These are phyloP conservation scores for Albifimbria verrucaria DNA, from an alignment of 2,329 filamentous ascomycete species.

Conservation along the genomic window DNA sequence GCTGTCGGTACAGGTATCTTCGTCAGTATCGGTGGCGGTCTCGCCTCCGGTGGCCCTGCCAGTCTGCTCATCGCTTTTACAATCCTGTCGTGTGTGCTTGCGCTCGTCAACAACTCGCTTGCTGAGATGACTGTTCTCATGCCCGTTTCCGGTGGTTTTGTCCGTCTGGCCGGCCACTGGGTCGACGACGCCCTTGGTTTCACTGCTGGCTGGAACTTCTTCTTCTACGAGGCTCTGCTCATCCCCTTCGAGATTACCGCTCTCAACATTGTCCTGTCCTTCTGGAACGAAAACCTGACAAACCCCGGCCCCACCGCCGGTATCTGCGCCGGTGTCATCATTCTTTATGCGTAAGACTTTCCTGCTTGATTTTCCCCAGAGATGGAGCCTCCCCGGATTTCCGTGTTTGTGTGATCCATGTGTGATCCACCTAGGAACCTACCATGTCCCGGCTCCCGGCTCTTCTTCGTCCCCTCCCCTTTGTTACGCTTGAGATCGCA, in stretches of 20 bases:
- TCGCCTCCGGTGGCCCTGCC: slow-evolving; percentile 39
- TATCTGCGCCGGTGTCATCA: slow-evolving; percentile 54
- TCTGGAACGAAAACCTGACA: slow-evolving; percentile 39
- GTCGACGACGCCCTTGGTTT: slow-evolving; percentile 65
- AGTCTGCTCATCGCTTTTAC: slow-evolving; percentile 58
- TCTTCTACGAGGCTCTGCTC: slow-evolving; percentile 40
- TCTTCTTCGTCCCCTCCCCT: no score
- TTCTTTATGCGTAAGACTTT: slow-evolving; percentile 52
- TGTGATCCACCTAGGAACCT: no score
- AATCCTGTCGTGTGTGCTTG: slow-evolving; percentile 53
- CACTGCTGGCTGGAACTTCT: slow-evolving; percentile 42
- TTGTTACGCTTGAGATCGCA: slow-evolving; percentile 9
- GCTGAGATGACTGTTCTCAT: slow-evolving; percentile 63
- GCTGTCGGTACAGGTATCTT: slow-evolving; percentile 58
- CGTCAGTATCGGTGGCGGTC: slow-evolving; percentile 58
- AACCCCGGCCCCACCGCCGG: slow-evolving; percentile 65
- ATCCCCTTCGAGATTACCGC: slow-evolving; percentile 43
- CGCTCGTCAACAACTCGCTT: slow-evolving; percentile 61
- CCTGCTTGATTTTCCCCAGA: not conserved
- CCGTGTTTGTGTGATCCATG: no score
- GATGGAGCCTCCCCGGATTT: no score
- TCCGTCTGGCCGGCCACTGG: slow-evolving; percentile 63
- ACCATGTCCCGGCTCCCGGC: slow-evolving; percentile 1
- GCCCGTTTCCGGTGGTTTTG: slow-evolving; percentile 61
- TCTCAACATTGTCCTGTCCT: slow-evolving; percentile 39